Evolutionary conservation across 176 grass and related monocot species (phyloP).

Genomic region (Canna indica): DNA sequence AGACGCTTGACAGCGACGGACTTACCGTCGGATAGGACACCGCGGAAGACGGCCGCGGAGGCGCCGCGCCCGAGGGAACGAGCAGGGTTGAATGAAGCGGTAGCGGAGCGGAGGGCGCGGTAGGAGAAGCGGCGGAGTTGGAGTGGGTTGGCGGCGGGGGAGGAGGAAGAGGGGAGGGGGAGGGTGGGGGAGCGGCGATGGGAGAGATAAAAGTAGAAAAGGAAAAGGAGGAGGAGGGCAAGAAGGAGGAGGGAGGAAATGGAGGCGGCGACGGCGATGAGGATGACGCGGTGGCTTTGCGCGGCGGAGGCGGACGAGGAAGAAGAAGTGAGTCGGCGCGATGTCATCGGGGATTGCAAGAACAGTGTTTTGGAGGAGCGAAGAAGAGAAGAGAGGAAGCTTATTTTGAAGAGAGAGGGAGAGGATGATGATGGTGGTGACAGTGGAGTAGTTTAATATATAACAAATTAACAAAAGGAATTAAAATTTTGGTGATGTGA

Average conservation of each 20-base stretch:
- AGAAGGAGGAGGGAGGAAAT: not conserved
- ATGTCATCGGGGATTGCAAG: not conserved
- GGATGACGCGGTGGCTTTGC: not conserved
- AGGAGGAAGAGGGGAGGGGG: not conserved
- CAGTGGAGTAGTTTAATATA: not conserved
- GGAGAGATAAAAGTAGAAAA: not conserved
- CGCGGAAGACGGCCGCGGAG: constrained; percentile 52
- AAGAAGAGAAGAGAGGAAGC: not conserved
- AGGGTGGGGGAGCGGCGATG: not conserved
- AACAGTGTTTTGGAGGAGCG: not conserved
- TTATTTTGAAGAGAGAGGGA: too few species aligned
- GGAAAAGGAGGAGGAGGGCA: not conserved
- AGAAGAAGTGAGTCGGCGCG: not conserved
- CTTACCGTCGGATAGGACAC: constrained; percentile 30
- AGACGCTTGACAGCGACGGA: constrained; percentile 17
- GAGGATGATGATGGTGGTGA: not conserved
- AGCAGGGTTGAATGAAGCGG: constrained; percentile 41
- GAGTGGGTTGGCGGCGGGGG: not conserved
- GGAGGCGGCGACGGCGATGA: not conserved
- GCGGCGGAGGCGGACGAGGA: not conserved
- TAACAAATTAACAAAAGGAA: too few species aligned
- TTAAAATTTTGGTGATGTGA: too few species aligned
- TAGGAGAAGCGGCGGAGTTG: constrained; percentile 27
- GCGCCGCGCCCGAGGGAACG: constrained; percentile 51
- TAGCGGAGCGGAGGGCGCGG: constrained; percentile 21